These are phyloP conservation scores for Cardiosporidium cionae DNA, from an alignment of 169 alveolate genomes.

Conservation along the genomic window DNA sequence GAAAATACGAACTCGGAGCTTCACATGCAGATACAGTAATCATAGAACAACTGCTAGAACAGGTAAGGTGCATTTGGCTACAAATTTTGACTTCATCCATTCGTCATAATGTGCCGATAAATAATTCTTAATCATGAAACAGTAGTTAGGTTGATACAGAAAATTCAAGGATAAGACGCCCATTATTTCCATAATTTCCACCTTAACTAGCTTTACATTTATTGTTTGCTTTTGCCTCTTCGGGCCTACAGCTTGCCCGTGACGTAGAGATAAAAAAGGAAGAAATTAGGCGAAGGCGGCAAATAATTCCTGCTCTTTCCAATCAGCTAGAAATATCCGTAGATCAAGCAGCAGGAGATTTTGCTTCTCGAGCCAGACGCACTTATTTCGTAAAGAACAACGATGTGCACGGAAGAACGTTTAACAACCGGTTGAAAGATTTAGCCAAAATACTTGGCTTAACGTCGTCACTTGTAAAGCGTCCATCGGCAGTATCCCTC, in stretches of 20 bases:
- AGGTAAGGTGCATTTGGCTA: too few relatives aligned
- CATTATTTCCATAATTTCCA: too few relatives aligned
- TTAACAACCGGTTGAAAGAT: not conserved
- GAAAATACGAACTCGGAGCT: conserved; percentile 28
- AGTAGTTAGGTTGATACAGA: too few relatives aligned
- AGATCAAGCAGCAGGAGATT: not conserved
- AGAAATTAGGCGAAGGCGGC: not conserved
- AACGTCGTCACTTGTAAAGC: not conserved
- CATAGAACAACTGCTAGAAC: not conserved
- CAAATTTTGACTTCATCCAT: too few relatives aligned
- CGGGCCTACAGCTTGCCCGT: not conserved
- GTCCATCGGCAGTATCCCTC: not conserved
- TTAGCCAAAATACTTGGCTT: not conserved
- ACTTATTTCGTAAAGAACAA: not conserved
- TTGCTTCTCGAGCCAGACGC: not conserved
- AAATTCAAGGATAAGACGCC: too few relatives aligned
- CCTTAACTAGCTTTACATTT: too few relatives aligned
- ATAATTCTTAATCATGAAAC: too few relatives aligned
- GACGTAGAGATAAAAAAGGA: not conserved
- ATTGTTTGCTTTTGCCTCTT: not conserved
- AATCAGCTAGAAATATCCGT: not conserved
- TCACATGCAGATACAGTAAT: conserved; percentile 32
- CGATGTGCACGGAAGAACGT: not conserved
- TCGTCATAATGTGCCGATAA: too few relatives aligned
- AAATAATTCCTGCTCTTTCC: not conserved